Base-by-base conservation (phyloP, 768 basidiomycete species). In the Mycena filopes region DNA sequence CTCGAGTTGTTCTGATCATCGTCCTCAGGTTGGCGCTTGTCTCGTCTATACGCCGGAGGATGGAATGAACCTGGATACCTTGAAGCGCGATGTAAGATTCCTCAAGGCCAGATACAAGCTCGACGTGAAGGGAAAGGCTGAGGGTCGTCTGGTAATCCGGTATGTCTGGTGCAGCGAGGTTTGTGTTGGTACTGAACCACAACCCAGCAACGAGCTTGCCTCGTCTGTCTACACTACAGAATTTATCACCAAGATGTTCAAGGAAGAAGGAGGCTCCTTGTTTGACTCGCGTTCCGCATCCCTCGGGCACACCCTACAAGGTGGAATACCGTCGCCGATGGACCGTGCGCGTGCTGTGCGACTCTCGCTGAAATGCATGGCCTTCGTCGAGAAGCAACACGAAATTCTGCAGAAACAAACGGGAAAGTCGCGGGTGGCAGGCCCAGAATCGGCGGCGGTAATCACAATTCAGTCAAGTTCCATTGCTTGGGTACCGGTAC, bases 271-370 rank as follows among this genome's bases (percentile, higher is more conserved):
- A n/a, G 90, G 90, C 26, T 67, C 83, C 7, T 82, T 98, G 25
- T 99, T 99, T 74, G 98, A 99, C 79, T 89, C 98, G 21, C 91
- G 98, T 50, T 93, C 89, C 21, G 98, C 97, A n/a, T 92, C 95
- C 1, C 87, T 99, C 21, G 98, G 98, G 18, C 98, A 99, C 80
- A 99, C 96, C 6, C 81, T 99, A 3, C 98, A 99, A 73, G 98
- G 98, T 10, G 96, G 96, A 3, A 89, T 95, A 20, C 98, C 98
- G 6, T 98, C 97, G 0, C 98, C 98, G 0, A 85, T 94, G 71
- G 98, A 99, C 80, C 93, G 97, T 54, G 89, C 92, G 0, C 92
- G 95, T 28, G 98, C 95, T 4, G 90, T 92, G 9, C 91, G 98
- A 33, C 86, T 98, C 46, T 89, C 97, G 10, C 82, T 97, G 66